A percentile compares a stretch with the other conserved stretches of the same genome.
phyloP scores from a whole-genome alignment of 2,329 filamentous ascomycete genomes.

The Cadophora malorum region DNA sequence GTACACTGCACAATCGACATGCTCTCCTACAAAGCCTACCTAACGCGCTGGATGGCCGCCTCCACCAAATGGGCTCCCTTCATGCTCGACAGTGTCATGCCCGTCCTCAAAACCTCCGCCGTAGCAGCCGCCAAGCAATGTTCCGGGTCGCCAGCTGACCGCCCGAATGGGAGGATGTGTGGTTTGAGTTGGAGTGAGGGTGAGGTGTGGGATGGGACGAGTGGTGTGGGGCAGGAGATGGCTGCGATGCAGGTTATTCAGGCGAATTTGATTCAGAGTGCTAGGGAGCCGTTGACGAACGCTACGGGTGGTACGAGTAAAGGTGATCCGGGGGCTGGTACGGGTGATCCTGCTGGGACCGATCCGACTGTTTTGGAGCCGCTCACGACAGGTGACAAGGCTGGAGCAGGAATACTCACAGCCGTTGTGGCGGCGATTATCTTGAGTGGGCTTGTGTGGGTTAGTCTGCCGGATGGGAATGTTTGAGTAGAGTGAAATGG shows the following conservation, averaged over 20 bases:
- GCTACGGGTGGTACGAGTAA: conserved; percentile 61
- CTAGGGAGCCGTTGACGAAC: conserved; percentile 52
- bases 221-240: conserved; percentile 58
- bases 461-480: conserved; percentile 28
- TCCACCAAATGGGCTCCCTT: conserved; percentile 64
- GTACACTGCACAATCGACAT: conserved; percentile 64
- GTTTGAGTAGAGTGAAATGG: not conserved
- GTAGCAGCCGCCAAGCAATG: conserved; percentile 68
- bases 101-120: conserved; percentile 58
- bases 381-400: conserved; percentile 46
- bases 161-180: conserved; percentile 60
- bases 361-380: conserved; percentile 35
- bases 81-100: conserved; percentile 56
- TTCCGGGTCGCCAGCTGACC: conserved; percentile 52
- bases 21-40: conserved; percentile 69
- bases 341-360: conserved; percentile 34
- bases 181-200: conserved; percentile 62
- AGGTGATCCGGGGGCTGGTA: conserved; percentile 43
- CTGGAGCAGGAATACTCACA: conserved; percentile 51
- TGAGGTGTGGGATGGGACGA: conserved; percentile 61
- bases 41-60: conserved; percentile 63
- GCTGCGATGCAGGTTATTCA: conserved; percentile 60
- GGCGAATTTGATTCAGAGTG: conserved; percentile 42
- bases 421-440: conserved; percentile 36
- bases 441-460: conserved; percentile 29